Base-by-base conservation (phyloP, 1,284 basidiomycete species). In the Cryptococcus sp. region DNA sequence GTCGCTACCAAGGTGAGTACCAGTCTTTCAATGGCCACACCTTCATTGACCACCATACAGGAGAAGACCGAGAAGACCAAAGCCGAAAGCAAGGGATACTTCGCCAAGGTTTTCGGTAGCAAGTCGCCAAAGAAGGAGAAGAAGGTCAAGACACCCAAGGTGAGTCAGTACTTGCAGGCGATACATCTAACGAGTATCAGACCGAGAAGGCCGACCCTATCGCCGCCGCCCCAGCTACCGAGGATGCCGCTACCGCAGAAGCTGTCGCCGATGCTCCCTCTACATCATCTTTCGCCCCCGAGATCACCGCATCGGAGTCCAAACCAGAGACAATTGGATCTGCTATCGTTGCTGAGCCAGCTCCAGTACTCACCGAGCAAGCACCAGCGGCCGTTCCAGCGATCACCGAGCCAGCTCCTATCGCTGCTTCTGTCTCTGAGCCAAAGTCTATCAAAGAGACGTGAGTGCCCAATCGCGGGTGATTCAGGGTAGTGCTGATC, bases 141-240 rank as follows among this genome's bases (percentile, higher is more conserved):
- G 61, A 72, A 72, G 64, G 66, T 66, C 60, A 71, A 71, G 64
- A 72, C 70, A 32, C 68, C 70, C 43, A 72, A 70, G 67, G 70
- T 70, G 35, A 51, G 64, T 50, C 13, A 3, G 52, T 23, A 23
- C 23, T 23, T 23, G 23, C 23, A 23, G 23, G 23, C 58, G 44
- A 46, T 31, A 30, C 13, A 30, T 46, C 44, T 31, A 46, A 13
- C 23, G 10, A 13, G 52, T 8, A 42, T 15, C 47, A 71, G 69
- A 55, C 60, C 45, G 70, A 72, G 59, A 65, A 68, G 61, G 58
- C 65, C 34, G 68, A 70, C 46, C 67, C 70, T 6, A 53, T 58
- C 34, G 51, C 61, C 42, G 59, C 55, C 34, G 57, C 58, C 30
- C 37, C 55, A 15, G 49, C 64, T 30, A 50, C 52, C 49, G 57